These are phyloP conservation scores for Grosmannia serpens DNA, from an alignment of 2,329 filamentous ascomycete species.

Conservation along the genomic window DNA sequence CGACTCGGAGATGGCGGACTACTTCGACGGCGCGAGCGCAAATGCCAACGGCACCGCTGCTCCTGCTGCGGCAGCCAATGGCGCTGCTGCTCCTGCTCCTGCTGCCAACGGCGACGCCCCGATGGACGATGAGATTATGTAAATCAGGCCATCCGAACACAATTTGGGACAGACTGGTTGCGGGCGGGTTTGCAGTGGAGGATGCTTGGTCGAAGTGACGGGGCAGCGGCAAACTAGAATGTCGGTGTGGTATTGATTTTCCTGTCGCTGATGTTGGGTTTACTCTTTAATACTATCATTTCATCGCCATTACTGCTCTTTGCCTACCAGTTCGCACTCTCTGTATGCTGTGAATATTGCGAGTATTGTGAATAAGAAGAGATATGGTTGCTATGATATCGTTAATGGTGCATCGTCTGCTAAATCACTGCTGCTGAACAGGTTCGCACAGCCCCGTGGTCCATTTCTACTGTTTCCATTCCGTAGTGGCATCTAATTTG, in stretches of 20 bases:
- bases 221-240: background rate
- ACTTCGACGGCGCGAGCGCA: slow-evolving; percentile 54
- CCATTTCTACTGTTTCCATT: background rate
- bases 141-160: slow-evolving; percentile 5
- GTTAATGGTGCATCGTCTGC: too few relatives aligned
- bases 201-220: background rate
- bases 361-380: too few relatives aligned
- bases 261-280: background rate
- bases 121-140: slow-evolving; percentile 58
- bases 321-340: too few relatives aligned
- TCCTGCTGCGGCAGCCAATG: slow-evolving; percentile 27
- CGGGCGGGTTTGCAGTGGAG: background rate
- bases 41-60: slow-evolving; percentile 31
- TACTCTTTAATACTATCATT: background rate
- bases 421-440: background rate
- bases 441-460: background rate
- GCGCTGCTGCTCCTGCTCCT: slow-evolving; percentile 29
- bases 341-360: too few relatives aligned
- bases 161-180: background rate
- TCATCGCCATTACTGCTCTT: background rate
- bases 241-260: background rate
- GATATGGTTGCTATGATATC: too few relatives aligned
- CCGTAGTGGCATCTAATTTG: background rate
- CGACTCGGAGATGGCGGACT: slow-evolving; percentile 95
- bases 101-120: slow-evolving; percentile 41